phyloP scores from a whole-genome alignment of 441 rosid species.

The Adansonia grandidieri region DNA sequence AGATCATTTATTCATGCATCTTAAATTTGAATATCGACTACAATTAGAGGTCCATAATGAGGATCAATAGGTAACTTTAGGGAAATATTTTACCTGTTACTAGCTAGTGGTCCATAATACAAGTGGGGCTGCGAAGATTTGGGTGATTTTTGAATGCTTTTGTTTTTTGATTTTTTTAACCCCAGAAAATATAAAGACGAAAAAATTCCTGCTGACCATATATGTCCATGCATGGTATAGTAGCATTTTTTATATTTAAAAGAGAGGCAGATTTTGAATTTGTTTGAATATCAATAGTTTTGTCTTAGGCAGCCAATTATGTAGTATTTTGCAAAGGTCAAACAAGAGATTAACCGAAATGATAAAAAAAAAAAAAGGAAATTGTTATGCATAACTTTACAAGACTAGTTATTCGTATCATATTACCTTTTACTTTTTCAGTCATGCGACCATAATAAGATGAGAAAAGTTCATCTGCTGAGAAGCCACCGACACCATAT shows the following conservation, averaged over 20 bases:
- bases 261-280: neutral
- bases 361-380: neutral
- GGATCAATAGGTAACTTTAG: neutral
- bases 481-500: constrained; percentile 8
- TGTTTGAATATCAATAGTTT: constrained; percentile 3
- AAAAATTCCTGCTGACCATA: neutral
- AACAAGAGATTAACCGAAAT: neutral
- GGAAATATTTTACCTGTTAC: neutral
- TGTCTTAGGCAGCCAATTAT: neutral
- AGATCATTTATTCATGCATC: neutral
- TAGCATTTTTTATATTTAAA: neutral
- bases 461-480: neutral
- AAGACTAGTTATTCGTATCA: neutral
- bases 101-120: constrained; percentile 4
- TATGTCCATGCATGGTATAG: neutral
- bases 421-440: constrained; percentile 11
- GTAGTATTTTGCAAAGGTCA: neutral
- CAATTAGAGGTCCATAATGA: neutral
- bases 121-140: neutral
- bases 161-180: constrained; percentile 1
- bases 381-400: neutral
- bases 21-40: neutral
- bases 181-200: neutral
- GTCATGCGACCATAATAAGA: constrained; percentile 11
- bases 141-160: neutral